Percentiles rank a stretch among this genome's conserved stretches.
These are phyloP conservation scores for Cunninghamia lanceolata DNA, from an alignment of 75 land plant genomes.

Conservation along the genomic window DNA sequence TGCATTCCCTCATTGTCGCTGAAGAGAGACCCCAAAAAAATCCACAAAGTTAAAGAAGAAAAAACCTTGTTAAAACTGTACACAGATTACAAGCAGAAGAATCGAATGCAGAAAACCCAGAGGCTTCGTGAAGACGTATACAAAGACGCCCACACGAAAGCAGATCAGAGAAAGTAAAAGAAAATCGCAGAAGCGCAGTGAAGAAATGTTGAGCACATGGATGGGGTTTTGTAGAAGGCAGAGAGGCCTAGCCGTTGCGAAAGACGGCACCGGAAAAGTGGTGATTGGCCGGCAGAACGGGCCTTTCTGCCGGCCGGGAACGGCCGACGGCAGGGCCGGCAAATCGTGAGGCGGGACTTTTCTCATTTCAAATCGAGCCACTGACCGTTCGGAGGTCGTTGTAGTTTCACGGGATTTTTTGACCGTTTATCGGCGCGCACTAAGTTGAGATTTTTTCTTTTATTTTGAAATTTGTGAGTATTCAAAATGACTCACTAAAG, in stretches of 20 bases:
- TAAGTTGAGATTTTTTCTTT: not conserved
- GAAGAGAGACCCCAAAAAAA: not conserved
- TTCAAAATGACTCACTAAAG: not conserved
- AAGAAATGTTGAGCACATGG: not conserved
- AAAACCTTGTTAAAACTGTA: not conserved
- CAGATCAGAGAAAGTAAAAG: not conserved
- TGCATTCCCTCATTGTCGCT: conserved; percentile 52
- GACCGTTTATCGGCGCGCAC: conserved; percentile 14
- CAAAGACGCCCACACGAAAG: conserved; percentile 12
- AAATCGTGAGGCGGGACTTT: not conserved
- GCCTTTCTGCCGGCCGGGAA: not conserved
- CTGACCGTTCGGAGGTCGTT: not conserved
- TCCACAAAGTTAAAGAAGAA: not conserved
- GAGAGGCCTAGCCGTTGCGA: conserved; percentile 4
- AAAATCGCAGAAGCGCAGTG: not conserved
- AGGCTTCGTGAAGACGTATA: conserved; percentile 13
- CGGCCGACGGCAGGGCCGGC: not conserved
- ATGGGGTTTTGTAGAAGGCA: not conserved
- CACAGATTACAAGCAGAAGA: not conserved
- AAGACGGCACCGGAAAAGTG: not conserved
- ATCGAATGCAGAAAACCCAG: no score
- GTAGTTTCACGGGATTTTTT: not conserved
- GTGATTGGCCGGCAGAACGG: not conserved
- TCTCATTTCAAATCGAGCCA: not conserved
- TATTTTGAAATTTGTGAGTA: not conserved